Conservation (phyloP, 371 early-diverging fungal species). For the Blyttiomyces sp. region DNA sequence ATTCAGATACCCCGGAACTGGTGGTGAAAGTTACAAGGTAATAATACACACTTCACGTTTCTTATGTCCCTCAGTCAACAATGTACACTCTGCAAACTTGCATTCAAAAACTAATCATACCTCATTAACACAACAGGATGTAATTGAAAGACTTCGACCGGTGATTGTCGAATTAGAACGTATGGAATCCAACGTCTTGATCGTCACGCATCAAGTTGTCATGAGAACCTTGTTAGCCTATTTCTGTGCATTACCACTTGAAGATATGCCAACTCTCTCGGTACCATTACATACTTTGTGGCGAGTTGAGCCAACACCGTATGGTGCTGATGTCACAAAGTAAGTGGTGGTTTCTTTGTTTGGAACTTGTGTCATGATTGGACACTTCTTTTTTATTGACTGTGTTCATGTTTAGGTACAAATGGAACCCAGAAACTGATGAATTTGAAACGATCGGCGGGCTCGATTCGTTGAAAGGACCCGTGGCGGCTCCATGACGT, state of each 20-base stretch:
- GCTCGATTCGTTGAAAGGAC: constrained; percentile 4
- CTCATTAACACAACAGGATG: constrained; percentile 48
- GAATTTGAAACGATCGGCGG: constrained; percentile 33
- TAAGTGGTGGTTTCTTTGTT: neutral
- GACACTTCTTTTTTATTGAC: too few relatives aligned
- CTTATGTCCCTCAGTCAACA: neutral
- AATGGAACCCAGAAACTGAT: constrained; percentile 38
- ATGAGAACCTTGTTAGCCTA: constrained; percentile 76
- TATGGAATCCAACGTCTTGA: constrained; percentile 67
- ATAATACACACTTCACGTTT: too few relatives aligned
- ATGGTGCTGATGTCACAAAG: constrained; percentile 65
- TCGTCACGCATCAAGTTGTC: constrained; percentile 67
- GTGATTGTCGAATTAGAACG: constrained; percentile 83
- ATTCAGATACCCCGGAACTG: constrained; percentile 82
- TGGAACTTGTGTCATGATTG: too few relatives aligned
- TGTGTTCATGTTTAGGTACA: too few relatives aligned
- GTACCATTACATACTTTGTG: constrained; percentile 63
- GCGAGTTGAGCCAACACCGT: constrained; percentile 70
- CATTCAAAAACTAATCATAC: constrained; percentile 4
- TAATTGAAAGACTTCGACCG: constrained; percentile 77
- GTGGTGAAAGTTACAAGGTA: constrained; percentile 73
- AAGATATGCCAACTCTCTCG: constrained; percentile 58
- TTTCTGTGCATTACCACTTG: constrained; percentile 65
- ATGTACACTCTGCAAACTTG: neutral
- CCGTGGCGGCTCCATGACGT: too few relatives aligned